Percentiles rank a stretch among this genome's conserved stretches.
Conservation (phyloP, 1,284 basidiomycete species). For the Melanopsichium pennsylvanicum region DNA sequence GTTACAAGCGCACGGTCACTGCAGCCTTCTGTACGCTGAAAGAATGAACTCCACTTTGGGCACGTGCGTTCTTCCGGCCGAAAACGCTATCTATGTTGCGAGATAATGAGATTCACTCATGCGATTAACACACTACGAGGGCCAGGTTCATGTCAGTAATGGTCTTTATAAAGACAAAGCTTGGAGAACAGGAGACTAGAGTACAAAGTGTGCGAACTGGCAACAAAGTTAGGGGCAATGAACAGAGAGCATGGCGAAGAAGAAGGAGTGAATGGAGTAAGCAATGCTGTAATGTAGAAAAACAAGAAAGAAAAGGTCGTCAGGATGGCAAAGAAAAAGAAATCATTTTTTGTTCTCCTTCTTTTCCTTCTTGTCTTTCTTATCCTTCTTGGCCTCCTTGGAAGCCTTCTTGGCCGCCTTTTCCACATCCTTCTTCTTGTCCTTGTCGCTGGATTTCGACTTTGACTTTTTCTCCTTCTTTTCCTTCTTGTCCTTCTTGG, state of each 20-base stretch:
- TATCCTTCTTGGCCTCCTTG: slow-evolving; percentile 52
- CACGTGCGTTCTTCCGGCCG: no score
- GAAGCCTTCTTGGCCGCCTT: slow-evolving; percentile 62
- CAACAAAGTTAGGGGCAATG: slow-evolving; percentile 8
- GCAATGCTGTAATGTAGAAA: neutral
- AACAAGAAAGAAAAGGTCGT: neutral
- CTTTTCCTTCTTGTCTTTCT: slow-evolving; percentile 54
- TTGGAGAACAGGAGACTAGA: slow-evolving; percentile 20
- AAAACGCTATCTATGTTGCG: no score
- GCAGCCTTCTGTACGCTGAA: slow-evolving; percentile 6
- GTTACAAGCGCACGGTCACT: slow-evolving; percentile 5
- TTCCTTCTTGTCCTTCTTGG: slow-evolving; percentile 73
- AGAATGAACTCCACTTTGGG: slow-evolving; percentile 12
- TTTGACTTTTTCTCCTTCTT: slow-evolving; percentile 76
- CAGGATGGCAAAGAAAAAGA: no score
- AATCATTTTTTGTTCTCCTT: slow-evolving; percentile 25
- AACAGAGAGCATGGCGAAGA: neutral
- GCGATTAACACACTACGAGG: no score
- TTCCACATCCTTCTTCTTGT: slow-evolving; percentile 48
- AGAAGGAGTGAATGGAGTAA: neutral
- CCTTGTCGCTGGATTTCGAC: slow-evolving; percentile 44
- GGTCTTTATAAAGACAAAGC: neutral
- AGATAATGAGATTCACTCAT: no score
- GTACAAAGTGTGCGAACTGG: slow-evolving; percentile 18
- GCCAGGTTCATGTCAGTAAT: no score